Base-by-base conservation (phyloP, 106 monocot species). In the Dioscorea alata region DNA sequence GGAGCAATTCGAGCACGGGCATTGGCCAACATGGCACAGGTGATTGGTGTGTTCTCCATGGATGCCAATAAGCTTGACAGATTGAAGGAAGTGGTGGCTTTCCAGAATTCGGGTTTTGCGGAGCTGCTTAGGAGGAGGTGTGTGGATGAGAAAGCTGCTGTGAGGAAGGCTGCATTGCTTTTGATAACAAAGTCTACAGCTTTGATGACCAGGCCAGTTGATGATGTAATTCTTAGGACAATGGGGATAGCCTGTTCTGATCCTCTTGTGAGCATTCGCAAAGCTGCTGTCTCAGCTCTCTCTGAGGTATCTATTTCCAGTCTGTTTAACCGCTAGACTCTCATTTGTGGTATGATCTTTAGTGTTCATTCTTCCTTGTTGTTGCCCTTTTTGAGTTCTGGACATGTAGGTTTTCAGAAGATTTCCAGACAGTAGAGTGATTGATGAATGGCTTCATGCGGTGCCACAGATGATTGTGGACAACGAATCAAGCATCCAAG, bases 401-500 rank as follows among this genome's bases (percentile, higher is more conserved):
- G 51, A 18, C 49, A 76, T 72, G 57, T 56, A 96, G 91, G 88
- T 80, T 18, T 99, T 76, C 64, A 85, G 87, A 75, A 83, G 74
- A 69, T 87, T 80, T 66, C 79, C 77, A 19, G 90, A 93, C 57
- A 69, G 62, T 33, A 87, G 68, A 51, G 79, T 99, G 34, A 83
- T 80, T 51, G 67, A 12, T 12, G 90, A 87, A 70, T 99, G 99
- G 99, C 92, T 99, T 72, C 86, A 81, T 70, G 68, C 87, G 71
- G 93, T 99, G 48, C 86, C 87, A 19, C 87, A 74, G 28, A 68
- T 99, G 69, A 88, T 90, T 64, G 73, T 75, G 22, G 99, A 99
- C 69, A 99, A 90, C 67, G 99, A 99, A 59, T 85, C 85, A 18
- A 88, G 81, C 82, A 83, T 99, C 67, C 89, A 93, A 78, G 93